A percentile compares a stretch with the other conserved stretches of the same genome.
Evolutionary conservation across 257 asterid species (phyloP).

Genomic region (Dorcoceras hygrometricum): DNA sequence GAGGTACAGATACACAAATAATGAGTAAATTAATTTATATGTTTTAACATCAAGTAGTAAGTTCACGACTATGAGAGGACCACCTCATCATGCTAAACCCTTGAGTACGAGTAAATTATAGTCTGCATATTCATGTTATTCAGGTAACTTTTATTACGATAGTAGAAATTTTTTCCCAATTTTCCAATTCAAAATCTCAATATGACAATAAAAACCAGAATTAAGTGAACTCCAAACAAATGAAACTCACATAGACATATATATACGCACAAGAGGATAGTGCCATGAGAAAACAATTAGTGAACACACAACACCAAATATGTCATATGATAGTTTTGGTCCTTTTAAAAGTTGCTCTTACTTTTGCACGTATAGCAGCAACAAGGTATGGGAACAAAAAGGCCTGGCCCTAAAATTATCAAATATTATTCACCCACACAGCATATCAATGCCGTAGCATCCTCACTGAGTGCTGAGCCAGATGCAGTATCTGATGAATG

Average conservation of each 20-base stretch:
- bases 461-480: constrained; percentile 28
- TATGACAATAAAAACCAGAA: neutral
- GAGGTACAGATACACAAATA: too few species aligned
- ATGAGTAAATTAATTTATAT: too few species aligned
- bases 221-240: neutral
- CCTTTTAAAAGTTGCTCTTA: constrained; percentile 23
- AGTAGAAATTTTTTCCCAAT: neutral
- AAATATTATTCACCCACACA: constrained; percentile 25
- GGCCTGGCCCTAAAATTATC: constrained; percentile 25
- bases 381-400: constrained; percentile 38
- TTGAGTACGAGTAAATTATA: too few species aligned
- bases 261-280: neutral
- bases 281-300: constrained; percentile 10
- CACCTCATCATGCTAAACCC: too few species aligned
- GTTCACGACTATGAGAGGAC: too few species aligned
- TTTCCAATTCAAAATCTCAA: neutral
- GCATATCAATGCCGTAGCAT: constrained; percentile 27
- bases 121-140: too few species aligned
- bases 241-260: neutral
- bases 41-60: too few species aligned
- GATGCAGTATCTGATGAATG: constrained; percentile 24
- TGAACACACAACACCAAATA: neutral
- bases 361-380: constrained; percentile 28
- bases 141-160: too few species aligned
- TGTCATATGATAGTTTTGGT: neutral